Evolutionary conservation across 257 asterid species (phyloP).

Genomic region (Ehretia macrophylla): DNA sequence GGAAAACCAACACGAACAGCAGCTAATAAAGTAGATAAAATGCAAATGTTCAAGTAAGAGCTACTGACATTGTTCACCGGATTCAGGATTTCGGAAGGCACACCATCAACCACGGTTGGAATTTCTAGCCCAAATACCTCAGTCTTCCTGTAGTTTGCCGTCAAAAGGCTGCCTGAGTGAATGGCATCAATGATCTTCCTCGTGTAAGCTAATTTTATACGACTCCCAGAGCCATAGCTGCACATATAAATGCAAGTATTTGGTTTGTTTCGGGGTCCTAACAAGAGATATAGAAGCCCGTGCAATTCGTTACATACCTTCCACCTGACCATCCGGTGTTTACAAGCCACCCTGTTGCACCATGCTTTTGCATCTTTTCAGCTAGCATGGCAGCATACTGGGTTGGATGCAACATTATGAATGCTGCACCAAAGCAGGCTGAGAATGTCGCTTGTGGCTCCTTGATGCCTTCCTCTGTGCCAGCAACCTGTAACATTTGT

Average conservation of each 20-base stretch:
- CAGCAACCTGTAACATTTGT: constrained; percentile 61
- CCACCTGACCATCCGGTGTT: constrained; percentile 98
- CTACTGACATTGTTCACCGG: constrained; percentile 78
- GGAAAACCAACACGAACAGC: no score
- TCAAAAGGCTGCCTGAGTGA: constrained; percentile 63
- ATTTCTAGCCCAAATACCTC: constrained; percentile 89
- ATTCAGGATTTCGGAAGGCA: constrained; percentile 83
- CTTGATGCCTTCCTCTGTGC: constrained; percentile 92
- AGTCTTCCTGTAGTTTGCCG: constrained; percentile 58
- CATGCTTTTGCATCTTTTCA: constrained; percentile 79
- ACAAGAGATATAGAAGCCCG: no score
- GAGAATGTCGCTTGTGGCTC: constrained; percentile 94
- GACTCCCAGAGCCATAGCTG: constrained; percentile 82
- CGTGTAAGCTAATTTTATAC: constrained; percentile 81
- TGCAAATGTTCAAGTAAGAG: not conserved
- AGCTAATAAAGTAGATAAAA: constrained; percentile 6
- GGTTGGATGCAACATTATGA: constrained; percentile 89
- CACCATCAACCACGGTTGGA: constrained; percentile 77
- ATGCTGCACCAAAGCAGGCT: constrained; percentile 97
- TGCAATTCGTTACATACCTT: constrained; percentile 33
- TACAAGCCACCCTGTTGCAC: constrained; percentile 93
- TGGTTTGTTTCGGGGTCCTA: not conserved
- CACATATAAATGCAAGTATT: not conserved
- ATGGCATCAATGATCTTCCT: constrained; percentile 89
- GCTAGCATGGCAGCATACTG: constrained; percentile 89